phyloP scores from a whole-genome alignment of 208 protist species.

The Borovskyia barvae region DNA sequence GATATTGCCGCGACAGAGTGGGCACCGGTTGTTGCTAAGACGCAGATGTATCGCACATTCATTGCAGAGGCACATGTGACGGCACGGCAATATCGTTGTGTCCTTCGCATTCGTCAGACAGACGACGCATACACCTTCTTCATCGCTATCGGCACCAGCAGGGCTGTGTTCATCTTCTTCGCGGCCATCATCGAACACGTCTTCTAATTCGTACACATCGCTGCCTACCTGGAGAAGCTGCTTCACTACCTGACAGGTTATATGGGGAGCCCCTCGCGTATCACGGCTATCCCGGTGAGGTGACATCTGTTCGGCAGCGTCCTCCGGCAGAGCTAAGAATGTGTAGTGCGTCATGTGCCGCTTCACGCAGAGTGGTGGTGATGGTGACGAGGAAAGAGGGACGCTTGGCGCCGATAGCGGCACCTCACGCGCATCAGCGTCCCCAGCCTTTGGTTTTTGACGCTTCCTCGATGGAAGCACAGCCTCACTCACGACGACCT shows the following conservation, averaged over 20 bases:
- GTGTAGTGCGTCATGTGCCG: slow-evolving; percentile 29
- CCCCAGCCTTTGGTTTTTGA: background rate
- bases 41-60: slow-evolving; percentile 81
- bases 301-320: background rate
- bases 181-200: slow-evolving; percentile 70
- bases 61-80: slow-evolving; percentile 91
- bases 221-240: slow-evolving; percentile 70
- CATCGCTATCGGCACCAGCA: slow-evolving; percentile 24
- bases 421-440: background rate
- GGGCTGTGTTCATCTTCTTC: slow-evolving; percentile 16
- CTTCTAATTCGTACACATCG: slow-evolving; percentile 80
- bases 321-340: slow-evolving; percentile 18
- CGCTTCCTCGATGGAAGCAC: background rate
- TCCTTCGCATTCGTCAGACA: slow-evolving; percentile 83
- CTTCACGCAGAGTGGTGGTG: background rate
- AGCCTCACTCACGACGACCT: slow-evolving; percentile 22
- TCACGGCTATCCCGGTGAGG: background rate
- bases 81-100: slow-evolving; percentile 90
- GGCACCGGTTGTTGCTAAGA: slow-evolving; percentile 85
- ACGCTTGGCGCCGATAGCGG: background rate
- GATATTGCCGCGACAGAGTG: slow-evolving; percentile 84
- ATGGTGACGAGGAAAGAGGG: background rate
- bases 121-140: slow-evolving; percentile 72
- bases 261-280: background rate
- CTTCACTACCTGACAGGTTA: slow-evolving; percentile 36